Evolutionary conservation across 1,139 yeast species (phyloP).

Genomic region (Protomyces lactucae-debilis): DNA sequence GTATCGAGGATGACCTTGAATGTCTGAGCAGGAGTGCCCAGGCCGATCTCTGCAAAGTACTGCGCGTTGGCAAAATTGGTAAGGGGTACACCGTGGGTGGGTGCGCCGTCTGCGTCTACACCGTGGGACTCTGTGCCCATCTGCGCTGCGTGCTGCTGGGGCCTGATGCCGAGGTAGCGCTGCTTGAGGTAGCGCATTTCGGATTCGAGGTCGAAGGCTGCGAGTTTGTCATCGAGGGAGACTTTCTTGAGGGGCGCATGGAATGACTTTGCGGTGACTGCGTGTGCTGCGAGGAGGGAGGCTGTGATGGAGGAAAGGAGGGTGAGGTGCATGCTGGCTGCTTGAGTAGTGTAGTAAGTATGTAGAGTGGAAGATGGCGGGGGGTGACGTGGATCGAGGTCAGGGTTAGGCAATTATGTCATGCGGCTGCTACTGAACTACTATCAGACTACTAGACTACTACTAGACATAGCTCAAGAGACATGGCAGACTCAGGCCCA

Average conservation of each 20-base stretch:
- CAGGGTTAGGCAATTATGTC: conserved; percentile 1
- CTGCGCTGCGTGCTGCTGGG: conserved; percentile 40
- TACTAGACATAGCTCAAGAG: background rate
- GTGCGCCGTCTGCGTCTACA: conserved; percentile 41
- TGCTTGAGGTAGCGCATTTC: conserved; percentile 66
- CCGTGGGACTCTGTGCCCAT: conserved; percentile 44
- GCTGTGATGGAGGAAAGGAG: conserved; percentile 16
- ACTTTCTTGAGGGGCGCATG: conserved; percentile 23
- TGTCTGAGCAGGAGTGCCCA: conserved; percentile 89
- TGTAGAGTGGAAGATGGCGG: background rate
- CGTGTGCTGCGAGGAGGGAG: conserved; percentile 11
- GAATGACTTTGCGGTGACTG: conserved; percentile 13
- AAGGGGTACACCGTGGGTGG: conserved; percentile 64
- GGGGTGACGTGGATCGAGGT: background rate
- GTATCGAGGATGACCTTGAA: conserved; percentile 86
- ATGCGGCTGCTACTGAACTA: no score
- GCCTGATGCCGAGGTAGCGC: conserved; percentile 54
- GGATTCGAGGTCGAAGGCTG: conserved; percentile 49
- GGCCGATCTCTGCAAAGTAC: conserved; percentile 72
- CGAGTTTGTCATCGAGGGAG: conserved; percentile 11
- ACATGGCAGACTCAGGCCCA: conserved; percentile 9
- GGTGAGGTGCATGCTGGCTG: conserved; percentile 8
- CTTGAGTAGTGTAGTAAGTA: background rate
- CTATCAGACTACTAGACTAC: background rate
- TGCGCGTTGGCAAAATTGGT: conserved; percentile 82